phyloP scores from a whole-genome alignment of 345 rosid species.

The Luvunga scandens region DNA sequence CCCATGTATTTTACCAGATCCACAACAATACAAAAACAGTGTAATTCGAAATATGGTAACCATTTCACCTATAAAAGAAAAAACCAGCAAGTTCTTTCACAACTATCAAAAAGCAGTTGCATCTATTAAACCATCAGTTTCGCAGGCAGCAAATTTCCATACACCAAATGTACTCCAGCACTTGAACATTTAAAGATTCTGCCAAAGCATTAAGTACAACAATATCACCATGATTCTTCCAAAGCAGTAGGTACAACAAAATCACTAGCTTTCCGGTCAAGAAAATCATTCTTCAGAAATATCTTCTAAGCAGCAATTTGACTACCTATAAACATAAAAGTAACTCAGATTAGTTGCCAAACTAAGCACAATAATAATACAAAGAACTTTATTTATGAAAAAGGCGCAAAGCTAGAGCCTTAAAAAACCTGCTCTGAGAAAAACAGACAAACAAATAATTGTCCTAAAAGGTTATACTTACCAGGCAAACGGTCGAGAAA shows the following conservation, averaged over 20 bases:
- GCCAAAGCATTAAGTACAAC: background rate
- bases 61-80: background rate
- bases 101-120: background rate
- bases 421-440: background rate
- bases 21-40: background rate
- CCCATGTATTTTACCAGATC: background rate
- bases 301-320: background rate
- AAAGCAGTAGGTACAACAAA: background rate
- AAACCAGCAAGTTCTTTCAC: background rate
- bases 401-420: background rate
- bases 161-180: background rate
- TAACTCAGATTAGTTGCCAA: background rate
- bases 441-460: background rate
- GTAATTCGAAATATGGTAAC: background rate
- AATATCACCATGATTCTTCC: background rate
- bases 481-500: background rate
- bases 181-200: background rate
- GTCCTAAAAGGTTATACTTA: background rate
- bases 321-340: conserved; percentile 3
- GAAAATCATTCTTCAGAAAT: background rate
- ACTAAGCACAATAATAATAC: background rate
- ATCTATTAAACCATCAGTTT: background rate
- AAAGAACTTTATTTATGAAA: background rate
- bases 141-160: background rate
- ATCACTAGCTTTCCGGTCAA: background rate